These are phyloP conservation scores for Penicillium occitanis DNA, from an alignment of 2,329 filamentous ascomycete genomes.

Conservation along the genomic window DNA sequence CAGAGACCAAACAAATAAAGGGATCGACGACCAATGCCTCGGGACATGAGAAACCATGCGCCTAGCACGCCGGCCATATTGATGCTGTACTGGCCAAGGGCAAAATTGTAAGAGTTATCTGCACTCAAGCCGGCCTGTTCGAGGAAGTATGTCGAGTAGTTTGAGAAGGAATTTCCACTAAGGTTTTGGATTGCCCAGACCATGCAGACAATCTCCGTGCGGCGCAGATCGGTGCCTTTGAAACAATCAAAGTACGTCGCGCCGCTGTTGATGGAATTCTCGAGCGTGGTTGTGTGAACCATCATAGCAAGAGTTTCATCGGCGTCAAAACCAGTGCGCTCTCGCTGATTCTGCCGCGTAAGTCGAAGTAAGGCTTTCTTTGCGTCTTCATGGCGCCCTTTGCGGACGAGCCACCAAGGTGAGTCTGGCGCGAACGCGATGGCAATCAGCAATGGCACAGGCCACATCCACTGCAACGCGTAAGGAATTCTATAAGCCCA, in stretches of 20 bases:
- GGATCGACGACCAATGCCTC: slow-evolving; percentile 66
- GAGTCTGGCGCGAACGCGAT: slow-evolving; percentile 52
- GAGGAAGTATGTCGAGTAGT: slow-evolving; percentile 50
- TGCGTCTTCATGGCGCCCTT: slow-evolving; percentile 46
- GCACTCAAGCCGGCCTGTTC: slow-evolving; percentile 33
- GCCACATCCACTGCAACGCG: slow-evolving; percentile 55
- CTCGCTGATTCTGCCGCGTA: slow-evolving; percentile 30
- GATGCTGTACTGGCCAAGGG: slow-evolving; percentile 59
- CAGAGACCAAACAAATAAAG: slow-evolving; percentile 77
- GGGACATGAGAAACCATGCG: slow-evolving; percentile 75
- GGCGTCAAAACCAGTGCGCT: neutral
- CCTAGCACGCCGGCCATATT: slow-evolving; percentile 78
- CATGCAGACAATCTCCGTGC: slow-evolving; percentile 44
- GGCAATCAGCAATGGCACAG: slow-evolving; percentile 48
- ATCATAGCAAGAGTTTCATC: slow-evolving; percentile 2
- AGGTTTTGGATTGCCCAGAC: slow-evolving; percentile 46
- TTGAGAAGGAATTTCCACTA: slow-evolving; percentile 45
- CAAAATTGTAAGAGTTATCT: slow-evolving; percentile 35
- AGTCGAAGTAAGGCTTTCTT: slow-evolving; percentile 46
- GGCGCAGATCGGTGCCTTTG: slow-evolving; percentile 38
- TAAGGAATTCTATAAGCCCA: slow-evolving; percentile 56
- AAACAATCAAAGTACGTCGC: slow-evolving; percentile 63
- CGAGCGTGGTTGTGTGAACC: slow-evolving; percentile 47
- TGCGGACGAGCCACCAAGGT: slow-evolving; percentile 53
- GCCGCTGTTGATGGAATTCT: slow-evolving; percentile 56